Evolutionary conservation across 2,329 filamentous ascomycete species (phyloP).

Genomic region (Trichoderma aggressivum): DNA sequence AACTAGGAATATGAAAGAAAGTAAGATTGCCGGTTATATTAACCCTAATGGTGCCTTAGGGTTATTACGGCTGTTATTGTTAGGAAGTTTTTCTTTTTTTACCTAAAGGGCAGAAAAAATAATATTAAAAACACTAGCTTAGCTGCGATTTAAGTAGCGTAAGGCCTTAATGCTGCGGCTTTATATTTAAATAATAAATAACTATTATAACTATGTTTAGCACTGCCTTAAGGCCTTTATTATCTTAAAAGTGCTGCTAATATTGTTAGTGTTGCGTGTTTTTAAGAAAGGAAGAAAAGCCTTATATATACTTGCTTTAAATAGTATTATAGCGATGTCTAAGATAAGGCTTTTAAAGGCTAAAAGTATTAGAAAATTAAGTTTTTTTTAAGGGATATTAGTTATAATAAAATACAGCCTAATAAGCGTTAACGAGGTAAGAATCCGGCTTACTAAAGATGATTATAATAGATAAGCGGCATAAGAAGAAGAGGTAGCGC

Average conservation of each 20-base stretch:
- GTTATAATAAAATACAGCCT: too few relatives aligned
- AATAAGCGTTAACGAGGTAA: too few relatives aligned
- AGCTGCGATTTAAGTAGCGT: too few relatives aligned
- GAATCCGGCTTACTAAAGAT: background rate
- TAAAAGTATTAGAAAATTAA: background rate
- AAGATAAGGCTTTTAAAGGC: background rate
- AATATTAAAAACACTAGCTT: background rate
- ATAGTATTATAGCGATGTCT: background rate
- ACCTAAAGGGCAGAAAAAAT: background rate
- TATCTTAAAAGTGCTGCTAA: background rate
- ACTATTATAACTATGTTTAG: background rate
- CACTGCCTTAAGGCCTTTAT: background rate
- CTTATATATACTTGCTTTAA: background rate
- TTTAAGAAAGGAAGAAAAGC: background rate
- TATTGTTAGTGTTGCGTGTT: background rate
- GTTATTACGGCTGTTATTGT: background rate
- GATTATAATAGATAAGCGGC: constrained; percentile 12
- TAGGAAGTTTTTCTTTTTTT: background rate
- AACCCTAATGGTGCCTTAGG: background rate
- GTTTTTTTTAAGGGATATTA: too few relatives aligned
- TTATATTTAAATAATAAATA: too few relatives aligned
- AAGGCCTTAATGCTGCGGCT: too few relatives aligned
- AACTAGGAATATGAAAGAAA: background rate
- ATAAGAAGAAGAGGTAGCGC: too few relatives aligned
- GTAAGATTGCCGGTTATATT: background rate